Evolutionary conservation across 805 yeast species (phyloP).

Genomic region (Ogataea methylovora): DNA sequence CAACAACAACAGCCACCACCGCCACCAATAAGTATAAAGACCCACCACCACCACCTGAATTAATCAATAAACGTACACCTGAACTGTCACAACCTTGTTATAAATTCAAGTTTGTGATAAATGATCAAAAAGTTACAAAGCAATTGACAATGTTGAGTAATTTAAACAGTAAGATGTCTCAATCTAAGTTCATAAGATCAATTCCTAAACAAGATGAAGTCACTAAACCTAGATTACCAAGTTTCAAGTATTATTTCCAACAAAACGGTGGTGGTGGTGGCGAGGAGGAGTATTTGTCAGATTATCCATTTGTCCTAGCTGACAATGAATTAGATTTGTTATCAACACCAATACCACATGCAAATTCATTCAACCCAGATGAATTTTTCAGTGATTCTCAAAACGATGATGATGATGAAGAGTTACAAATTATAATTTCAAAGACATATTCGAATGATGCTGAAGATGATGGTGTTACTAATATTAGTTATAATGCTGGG

Average conservation of each 20-base stretch:
- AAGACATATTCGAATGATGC: too few species aligned
- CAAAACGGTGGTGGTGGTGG: slow-evolving; percentile 2
- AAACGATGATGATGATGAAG: slow-evolving; percentile 5
- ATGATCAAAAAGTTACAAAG: slow-evolving; percentile 15
- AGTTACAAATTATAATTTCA: too few species aligned
- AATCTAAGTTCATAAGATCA: too few species aligned
- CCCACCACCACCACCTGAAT: slow-evolving; percentile 34
- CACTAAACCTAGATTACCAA: too few species aligned
- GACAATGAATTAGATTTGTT: too few species aligned
- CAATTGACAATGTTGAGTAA: not conserved
- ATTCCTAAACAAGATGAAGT: too few species aligned
- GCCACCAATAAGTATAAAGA: slow-evolving; percentile 5
- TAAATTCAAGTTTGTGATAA: slow-evolving; percentile 19
- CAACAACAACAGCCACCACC: not conserved
- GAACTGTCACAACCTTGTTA: slow-evolving; percentile 13
- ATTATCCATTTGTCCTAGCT: too few species aligned
- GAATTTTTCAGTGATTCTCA: not conserved
- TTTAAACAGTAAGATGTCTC: not conserved
- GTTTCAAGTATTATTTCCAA: too few species aligned
- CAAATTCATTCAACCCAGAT: too few species aligned
- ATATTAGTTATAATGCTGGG: not conserved
- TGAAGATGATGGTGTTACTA: slow-evolving; percentile 6
- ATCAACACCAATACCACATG: too few species aligned
- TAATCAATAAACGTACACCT: slow-evolving; percentile 22
- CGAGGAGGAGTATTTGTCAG: too few species aligned